Percentiles rank a stretch among this genome's conserved stretches.
phyloP scores from a whole-genome alignment of 768 basidiomycete species.

The Suillus variegatus region DNA sequence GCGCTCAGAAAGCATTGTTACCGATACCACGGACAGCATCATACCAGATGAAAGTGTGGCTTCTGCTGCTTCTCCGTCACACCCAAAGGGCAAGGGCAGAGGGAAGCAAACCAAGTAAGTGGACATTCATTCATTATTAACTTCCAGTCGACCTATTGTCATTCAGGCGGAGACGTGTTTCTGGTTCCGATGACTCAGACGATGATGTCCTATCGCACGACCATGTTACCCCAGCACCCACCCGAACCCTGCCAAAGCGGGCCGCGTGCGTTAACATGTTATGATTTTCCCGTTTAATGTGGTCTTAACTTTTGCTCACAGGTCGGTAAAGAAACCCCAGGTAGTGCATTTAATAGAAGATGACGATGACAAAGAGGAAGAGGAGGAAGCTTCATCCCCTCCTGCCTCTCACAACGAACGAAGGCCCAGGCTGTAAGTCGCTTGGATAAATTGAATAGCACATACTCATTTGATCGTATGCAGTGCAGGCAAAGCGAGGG shows the following conservation, averaged over 20 bases:
- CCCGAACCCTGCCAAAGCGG: conserved; percentile 55
- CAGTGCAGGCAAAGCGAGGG: conserved; percentile 20
- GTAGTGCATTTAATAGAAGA: conserved; percentile 27
- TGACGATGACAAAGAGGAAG: conserved; percentile 37
- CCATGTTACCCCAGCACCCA: conserved; percentile 38
- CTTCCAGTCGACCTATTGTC: neutral
- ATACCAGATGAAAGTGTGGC: conserved; percentile 37
- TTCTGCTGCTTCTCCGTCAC: conserved; percentile 29
- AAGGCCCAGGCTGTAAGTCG: conserved; percentile 14
- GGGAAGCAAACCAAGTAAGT: conserved; percentile 43
- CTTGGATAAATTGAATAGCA: neutral
- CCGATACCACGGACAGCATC: conserved; percentile 41
- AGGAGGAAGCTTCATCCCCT: conserved; percentile 41
- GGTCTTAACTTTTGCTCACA: conserved; percentile 16
- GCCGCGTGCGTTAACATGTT: conserved; percentile 49
- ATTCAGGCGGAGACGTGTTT: conserved; percentile 55
- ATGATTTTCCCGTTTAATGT: neutral
- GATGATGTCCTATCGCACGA: conserved; percentile 40
- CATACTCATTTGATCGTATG: neutral
- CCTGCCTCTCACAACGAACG: conserved; percentile 16
- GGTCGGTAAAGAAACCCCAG: conserved; percentile 41
- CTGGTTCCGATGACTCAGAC: conserved; percentile 50
- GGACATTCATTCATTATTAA: neutral
- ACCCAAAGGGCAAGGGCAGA: conserved; percentile 30
- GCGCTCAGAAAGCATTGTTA: conserved; percentile 60